A percentile compares a stretch with the other conserved stretches of the same genome.
These are phyloP conservation scores for Ophiostoma tasmaniense DNA, from an alignment of 2,329 filamentous ascomycete species.

Conservation along the genomic window DNA sequence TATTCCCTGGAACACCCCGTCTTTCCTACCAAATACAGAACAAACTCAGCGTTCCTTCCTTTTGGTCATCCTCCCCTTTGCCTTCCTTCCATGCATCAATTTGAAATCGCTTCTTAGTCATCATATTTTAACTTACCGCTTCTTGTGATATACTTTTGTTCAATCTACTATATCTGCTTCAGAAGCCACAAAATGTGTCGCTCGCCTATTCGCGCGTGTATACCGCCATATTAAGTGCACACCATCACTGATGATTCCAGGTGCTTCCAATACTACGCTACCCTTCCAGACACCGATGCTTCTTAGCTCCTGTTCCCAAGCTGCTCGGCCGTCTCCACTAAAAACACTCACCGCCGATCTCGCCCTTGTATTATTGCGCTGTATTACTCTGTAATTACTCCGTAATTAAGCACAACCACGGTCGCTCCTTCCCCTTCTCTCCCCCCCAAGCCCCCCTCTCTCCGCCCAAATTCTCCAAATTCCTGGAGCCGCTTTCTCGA, in stretches of 20 bases:
- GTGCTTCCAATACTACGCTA: not conserved
- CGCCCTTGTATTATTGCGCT: constrained; percentile 4
- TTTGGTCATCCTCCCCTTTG: not conserved
- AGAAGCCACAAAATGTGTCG: not conserved
- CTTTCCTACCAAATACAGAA: not conserved
- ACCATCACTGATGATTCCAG: not conserved
- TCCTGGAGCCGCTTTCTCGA: constrained; percentile 6
- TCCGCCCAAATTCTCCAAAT: constrained; percentile 1
- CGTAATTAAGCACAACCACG: not conserved
- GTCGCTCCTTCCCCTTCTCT: not conserved
- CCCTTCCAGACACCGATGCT: not conserved
- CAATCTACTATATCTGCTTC: too few species aligned
- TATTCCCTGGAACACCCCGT: not conserved
- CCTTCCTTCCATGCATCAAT: too few species aligned
- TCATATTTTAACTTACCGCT: too few species aligned
- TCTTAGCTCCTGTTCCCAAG: not conserved
- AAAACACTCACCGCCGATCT: constrained; percentile 14
- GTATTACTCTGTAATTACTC: not conserved
- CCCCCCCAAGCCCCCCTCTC: not conserved
- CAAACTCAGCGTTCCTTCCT: not conserved
- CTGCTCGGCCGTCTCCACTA: not conserved
- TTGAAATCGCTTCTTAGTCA: not conserved
- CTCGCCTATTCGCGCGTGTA: not conserved
- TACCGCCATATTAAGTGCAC: not conserved
- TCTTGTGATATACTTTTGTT: too few species aligned